Evolutionary conservation across 176 grass and related monocot genomes (phyloP).

Genomic region (Zoysia japonica): DNA sequence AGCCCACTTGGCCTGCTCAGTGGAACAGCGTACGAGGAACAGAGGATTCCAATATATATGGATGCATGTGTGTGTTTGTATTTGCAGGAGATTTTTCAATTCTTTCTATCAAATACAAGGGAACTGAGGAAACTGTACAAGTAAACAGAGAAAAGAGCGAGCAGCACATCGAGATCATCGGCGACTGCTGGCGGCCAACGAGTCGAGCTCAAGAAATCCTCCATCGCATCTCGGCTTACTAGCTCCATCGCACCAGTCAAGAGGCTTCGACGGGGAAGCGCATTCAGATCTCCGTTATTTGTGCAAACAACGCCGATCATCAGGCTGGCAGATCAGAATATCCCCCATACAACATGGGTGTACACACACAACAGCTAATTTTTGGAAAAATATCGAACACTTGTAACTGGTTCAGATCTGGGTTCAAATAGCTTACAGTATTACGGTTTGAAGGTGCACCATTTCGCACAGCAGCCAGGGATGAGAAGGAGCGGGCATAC

Average conservation of each 20-base stretch:
- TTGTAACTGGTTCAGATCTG: neutral
- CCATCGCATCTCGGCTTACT: neutral
- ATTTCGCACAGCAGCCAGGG: neutral
- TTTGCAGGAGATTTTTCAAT: neutral
- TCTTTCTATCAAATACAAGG: neutral
- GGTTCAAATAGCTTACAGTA: neutral
- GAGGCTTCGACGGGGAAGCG: constrained; percentile 27
- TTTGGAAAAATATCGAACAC: neutral
- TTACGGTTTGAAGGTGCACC: neutral
- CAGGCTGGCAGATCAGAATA: constrained; percentile 30
- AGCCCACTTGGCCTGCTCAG: constrained; percentile 3
- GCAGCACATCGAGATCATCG: neutral
- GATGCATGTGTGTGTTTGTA: neutral
- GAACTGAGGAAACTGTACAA: neutral
- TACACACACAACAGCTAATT: neutral
- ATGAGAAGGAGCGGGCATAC: neutral
- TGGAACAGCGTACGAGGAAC: neutral
- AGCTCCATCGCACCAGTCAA: neutral
- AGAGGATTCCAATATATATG: neutral
- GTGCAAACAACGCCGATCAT: constrained; percentile 32
- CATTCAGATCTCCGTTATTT: constrained; percentile 41
- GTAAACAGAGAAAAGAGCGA: neutral
- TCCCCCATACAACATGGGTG: neutral
- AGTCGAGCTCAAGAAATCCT: neutral
- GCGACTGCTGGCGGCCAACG: neutral